Base-by-base conservation (phyloP, 2,329 filamentous ascomycete species). In the Alternaria sp. region DNA sequence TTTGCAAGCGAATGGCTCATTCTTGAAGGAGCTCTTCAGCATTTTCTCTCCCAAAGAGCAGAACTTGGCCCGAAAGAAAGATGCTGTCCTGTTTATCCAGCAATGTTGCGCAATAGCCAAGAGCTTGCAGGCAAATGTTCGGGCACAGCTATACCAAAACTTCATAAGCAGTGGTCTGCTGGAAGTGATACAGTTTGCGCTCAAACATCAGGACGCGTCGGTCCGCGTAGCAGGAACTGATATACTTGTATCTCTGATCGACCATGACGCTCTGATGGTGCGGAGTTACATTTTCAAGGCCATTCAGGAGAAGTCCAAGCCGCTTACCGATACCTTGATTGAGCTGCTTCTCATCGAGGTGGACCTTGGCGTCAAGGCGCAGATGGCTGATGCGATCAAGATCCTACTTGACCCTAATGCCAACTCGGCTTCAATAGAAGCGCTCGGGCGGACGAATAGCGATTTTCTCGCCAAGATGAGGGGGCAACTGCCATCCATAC, bases 71-170 rank as follows among this genome's bases (percentile, higher is more conserved):
- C 88, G 90, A 60, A 96, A 95, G 79, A 97, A 97, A 78, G 92
- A 98, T 69, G 95, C 92, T 0, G 94, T 99, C 10, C 84, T 96
- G 36, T 98, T 99, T 77, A 95, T 99, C 59, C 93, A 98, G 77
- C 93, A 98, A 77, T 98, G 94, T 79, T 96, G 93, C 67, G 86
- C 89, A 3, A 95, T 98, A 69, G 92, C 93, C 1, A 99, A 99
- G 81, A 97, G 93, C 71, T 84, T 99, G 17, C 95, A 98, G 74
- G 90, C 90, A 2, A 90, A 90, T 26, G 88, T 88, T 7, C 87
- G 95, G 60, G 89, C 91, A 62, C 88, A 88, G 23, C 82, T 99
- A 14, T 97, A 96, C 79, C 89, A 90, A 72, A 96, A 96, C 75
- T 96, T 98, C 75, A 89, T 98, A 63, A 85, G 85, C 48, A 89